Evolutionary conservation across 257 asterid genomes (phyloP).

Genomic region (Ballota nigra): DNA sequence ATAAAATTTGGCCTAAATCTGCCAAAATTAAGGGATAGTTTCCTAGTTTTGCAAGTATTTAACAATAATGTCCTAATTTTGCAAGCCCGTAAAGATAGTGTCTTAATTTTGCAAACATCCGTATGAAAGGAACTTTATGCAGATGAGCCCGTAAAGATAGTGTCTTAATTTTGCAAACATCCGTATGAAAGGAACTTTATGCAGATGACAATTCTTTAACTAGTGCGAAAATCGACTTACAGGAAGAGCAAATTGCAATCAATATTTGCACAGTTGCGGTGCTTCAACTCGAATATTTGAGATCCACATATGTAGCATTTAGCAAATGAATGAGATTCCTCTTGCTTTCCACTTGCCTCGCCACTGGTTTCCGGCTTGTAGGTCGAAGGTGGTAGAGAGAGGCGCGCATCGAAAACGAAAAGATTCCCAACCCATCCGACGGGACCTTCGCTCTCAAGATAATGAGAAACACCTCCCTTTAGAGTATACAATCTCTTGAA

Average conservation of each 20-base stretch:
- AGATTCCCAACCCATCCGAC: conserved; percentile 86
- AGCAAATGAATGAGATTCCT: conserved; percentile 51
- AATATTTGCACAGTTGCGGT: conserved; percentile 90
- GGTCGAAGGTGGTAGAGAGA: conserved; percentile 80
- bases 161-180: too few species aligned
- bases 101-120: too few species aligned
- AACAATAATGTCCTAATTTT: too few species aligned
- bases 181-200: too few species aligned
- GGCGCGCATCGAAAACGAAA: conserved; percentile 85
- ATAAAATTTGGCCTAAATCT: too few species aligned
- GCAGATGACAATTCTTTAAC: too few species aligned
- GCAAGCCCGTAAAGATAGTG: too few species aligned
- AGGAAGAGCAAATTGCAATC: conserved; percentile 95
- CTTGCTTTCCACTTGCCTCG: conserved; percentile 29
- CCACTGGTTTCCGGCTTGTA: conserved; percentile 44
- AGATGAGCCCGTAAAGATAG: too few species aligned
- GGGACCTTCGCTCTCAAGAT: conserved; percentile 74
- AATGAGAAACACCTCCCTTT: conserved; percentile 90
- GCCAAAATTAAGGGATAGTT: too few species aligned
- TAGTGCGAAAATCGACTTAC: too few species aligned
- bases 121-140: too few species aligned
- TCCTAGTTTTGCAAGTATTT: too few species aligned
- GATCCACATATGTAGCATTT: conserved; percentile 71
- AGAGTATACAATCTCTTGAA: conserved; percentile 75
- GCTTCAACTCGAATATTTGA: conserved; percentile 69